These are phyloP conservation scores for Pestalotiopsis sp. DNA, from an alignment of 2,329 filamentous ascomycete genomes.

Conservation along the genomic window DNA sequence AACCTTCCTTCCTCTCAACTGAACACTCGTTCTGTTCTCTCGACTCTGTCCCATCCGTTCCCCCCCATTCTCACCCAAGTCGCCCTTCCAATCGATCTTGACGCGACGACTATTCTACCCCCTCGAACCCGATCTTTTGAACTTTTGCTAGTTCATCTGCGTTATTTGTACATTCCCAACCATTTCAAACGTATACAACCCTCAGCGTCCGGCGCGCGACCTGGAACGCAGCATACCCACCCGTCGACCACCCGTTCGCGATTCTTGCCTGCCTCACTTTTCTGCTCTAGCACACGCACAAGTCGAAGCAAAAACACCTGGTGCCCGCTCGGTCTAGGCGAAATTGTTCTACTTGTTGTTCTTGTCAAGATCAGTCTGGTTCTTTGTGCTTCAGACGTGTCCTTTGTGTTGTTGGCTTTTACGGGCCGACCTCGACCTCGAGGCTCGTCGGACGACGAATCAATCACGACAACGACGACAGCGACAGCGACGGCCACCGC, in stretches of 20 bases:
- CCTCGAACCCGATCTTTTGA: background rate
- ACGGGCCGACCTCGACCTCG: slow-evolving; percentile 15
- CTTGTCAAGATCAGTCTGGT: slow-evolving; percentile 22
- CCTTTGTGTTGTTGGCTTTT: slow-evolving; percentile 29
- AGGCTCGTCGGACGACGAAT: background rate
- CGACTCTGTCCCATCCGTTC: slow-evolving; percentile 1
- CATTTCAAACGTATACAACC: slow-evolving; percentile 23
- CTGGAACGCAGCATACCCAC: slow-evolving; percentile 22
- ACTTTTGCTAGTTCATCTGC: background rate
- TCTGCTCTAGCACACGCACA: slow-evolving; percentile 17
- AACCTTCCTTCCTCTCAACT: slow-evolving; percentile 12
- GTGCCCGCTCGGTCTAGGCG: slow-evolving; percentile 19
- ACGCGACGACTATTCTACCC: slow-evolving; percentile 3
- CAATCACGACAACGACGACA: background rate
- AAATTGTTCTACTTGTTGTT: slow-evolving; percentile 17
- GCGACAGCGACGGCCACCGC: background rate
- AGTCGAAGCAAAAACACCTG: slow-evolving; percentile 18
- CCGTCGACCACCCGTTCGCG: slow-evolving; percentile 26
- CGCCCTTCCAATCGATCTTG: background rate
- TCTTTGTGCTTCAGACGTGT: slow-evolving; percentile 29
- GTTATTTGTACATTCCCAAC: background rate
- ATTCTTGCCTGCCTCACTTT: slow-evolving; percentile 16
- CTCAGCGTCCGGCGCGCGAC: slow-evolving; percentile 29
- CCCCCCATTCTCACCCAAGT: background rate
- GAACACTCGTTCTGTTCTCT: slow-evolving; percentile 8